phyloP scores from a whole-genome alignment of 345 rosid genomes.

The Eucalyptus guilfoylei region DNA sequence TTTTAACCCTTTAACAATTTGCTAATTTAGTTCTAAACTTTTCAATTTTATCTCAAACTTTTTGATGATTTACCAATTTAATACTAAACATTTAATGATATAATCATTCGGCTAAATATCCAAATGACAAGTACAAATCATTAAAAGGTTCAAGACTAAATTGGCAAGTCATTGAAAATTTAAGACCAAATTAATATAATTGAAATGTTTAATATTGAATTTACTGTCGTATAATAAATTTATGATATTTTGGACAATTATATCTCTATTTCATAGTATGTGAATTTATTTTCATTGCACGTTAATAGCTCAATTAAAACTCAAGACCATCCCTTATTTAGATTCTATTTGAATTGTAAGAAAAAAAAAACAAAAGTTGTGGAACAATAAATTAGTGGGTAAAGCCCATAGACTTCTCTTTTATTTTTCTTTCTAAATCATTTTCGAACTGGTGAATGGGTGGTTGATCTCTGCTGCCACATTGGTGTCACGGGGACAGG shows the following conservation, averaged over 20 bases:
- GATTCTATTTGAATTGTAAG: background rate
- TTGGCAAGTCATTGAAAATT: fast-evolving
- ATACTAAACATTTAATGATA: fast-evolving
- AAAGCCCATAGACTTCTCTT: background rate
- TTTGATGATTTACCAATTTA: no score
- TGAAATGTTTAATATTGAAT: background rate
- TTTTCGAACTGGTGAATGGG: no score
- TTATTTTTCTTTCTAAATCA: no score
- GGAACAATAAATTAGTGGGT: background rate
- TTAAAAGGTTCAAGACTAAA: fast-evolving
- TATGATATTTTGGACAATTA: background rate
- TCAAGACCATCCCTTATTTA: background rate
- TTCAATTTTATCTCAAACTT: fast-evolving
- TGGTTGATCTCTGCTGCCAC: no score
- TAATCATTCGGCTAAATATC: no score
- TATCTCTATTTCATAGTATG: fast-evolving
- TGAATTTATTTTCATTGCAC: no score
- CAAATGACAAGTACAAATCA: fast-evolving
- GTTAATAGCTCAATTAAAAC: background rate
- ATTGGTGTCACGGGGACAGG: no score
- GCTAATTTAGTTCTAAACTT: fast-evolving
- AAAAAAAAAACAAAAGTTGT: fast-evolving
- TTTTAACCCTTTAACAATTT: fast-evolving
- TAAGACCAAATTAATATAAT: no score
- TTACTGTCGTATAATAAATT: fast-evolving